Conservation (phyloP, 2,329 filamentous ascomycete genomes). For the Hypoxylon sp. region DNA sequence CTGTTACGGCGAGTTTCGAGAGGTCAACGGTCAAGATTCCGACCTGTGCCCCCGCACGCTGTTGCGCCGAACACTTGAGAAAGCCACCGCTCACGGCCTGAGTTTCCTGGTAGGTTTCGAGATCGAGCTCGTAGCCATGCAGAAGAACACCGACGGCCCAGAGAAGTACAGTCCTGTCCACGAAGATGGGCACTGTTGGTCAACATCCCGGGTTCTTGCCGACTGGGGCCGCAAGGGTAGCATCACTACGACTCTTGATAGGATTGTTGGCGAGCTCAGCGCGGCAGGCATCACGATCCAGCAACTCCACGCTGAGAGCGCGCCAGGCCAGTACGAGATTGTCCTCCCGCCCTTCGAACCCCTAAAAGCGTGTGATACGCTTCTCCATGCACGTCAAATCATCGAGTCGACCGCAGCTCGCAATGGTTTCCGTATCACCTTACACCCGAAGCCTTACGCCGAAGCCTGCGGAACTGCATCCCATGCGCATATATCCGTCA, state of each 20-base stretch:
- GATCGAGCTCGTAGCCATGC: background rate
- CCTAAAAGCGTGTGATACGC: background rate
- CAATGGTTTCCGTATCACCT: background rate
- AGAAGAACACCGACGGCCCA: background rate
- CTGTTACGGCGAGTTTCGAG: slow-evolving; percentile 1
- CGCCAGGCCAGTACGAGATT: background rate
- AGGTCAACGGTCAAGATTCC: background rate
- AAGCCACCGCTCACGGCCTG: background rate
- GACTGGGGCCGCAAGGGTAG: slow-evolving; percentile 1
- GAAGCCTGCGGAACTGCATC: background rate
- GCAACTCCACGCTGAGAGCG: slow-evolving; percentile 5
- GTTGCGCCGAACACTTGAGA: background rate
- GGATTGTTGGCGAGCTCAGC: background rate
- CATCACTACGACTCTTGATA: background rate
- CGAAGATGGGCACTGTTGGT: background rate
- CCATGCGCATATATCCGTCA: background rate
- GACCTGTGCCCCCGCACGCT: background rate
- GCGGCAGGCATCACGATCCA: slow-evolving; percentile 2
- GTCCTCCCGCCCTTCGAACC: background rate
- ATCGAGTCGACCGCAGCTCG: slow-evolving; percentile 1
- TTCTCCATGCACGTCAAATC: background rate
- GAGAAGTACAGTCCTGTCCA: background rate
- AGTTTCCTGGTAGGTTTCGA: background rate
- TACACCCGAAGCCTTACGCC: slow-evolving; percentile 1
- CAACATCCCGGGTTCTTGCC: background rate